Evolutionary conservation across 257 asterid species (phyloP).

Genomic region (Osmanthus fragrans): DNA sequence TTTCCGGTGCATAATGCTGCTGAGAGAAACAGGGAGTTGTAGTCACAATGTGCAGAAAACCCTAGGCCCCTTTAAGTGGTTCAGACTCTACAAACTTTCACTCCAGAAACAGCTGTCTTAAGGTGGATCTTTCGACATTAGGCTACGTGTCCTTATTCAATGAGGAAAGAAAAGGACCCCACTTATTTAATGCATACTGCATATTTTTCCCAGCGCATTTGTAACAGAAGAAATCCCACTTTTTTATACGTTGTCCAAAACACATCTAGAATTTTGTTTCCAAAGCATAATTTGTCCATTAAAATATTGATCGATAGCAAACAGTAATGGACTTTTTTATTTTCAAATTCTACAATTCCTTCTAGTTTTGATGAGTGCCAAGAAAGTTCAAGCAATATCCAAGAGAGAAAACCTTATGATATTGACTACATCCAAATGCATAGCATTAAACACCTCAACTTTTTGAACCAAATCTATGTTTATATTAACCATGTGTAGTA

Average conservation of each 20-base stretch:
- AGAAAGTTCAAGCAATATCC: conserved; percentile 1
- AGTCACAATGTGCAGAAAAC: neutral
- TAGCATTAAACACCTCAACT: neutral
- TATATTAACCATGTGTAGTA: neutral
- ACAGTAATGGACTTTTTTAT: neutral
- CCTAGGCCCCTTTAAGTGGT: neutral
- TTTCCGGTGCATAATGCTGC: conserved; percentile 14
- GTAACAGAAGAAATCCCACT: neutral
- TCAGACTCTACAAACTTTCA: neutral
- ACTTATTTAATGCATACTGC: neutral
- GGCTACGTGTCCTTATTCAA: neutral
- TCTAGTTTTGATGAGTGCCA: neutral
- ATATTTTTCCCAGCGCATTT: neutral
- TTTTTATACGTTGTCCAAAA: neutral
- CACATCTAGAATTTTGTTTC: neutral
- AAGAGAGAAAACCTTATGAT: neutral
- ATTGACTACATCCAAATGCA: neutral
- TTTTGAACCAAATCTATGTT: neutral
- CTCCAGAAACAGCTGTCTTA: neutral
- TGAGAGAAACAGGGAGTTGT: conserved; percentile 5
- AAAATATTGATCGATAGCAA: neutral
- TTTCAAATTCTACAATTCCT: neutral
- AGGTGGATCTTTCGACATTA: neutral
- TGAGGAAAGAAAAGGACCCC: neutral
- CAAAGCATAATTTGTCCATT: neutral